phyloP scores from a whole-genome alignment of 192 early-diverging fungal species.

The Mortierella alpina region DNA sequence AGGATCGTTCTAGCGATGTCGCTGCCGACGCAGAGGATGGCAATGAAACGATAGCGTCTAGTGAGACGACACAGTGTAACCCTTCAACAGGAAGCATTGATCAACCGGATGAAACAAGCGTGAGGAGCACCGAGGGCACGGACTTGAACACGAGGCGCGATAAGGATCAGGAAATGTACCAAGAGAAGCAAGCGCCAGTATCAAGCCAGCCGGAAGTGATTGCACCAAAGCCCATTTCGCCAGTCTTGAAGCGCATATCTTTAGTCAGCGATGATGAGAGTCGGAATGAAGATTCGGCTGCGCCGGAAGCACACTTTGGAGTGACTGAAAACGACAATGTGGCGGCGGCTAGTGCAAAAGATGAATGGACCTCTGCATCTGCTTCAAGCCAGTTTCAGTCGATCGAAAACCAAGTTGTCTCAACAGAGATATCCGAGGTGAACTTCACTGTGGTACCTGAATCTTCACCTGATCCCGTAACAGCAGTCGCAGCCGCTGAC shows the following conservation, averaged over 20 bases:
- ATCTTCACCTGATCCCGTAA: background rate
- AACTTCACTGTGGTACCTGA: background rate
- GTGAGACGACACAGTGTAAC: background rate
- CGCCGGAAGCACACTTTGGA: too few species aligned
- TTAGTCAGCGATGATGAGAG: background rate
- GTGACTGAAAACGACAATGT: too few species aligned
- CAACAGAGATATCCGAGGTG: conserved; percentile 29
- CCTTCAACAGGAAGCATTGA: background rate
- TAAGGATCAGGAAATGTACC: background rate
- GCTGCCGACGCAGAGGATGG: background rate
- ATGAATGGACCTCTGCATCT: background rate
- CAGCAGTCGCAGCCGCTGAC: background rate
- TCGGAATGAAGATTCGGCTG: too few species aligned
- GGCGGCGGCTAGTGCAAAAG: background rate
- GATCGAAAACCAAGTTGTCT: conserved; percentile 43
- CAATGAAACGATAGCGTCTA: background rate
- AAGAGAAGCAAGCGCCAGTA: background rate
- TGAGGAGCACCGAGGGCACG: too few species aligned
- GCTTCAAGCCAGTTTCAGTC: background rate
- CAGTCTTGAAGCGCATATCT: conserved; percentile 9
- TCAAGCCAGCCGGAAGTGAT: conserved; percentile 3
- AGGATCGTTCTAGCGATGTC: background rate
- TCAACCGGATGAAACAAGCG: background rate
- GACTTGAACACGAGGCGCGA: background rate
- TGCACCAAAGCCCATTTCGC: conserved; percentile 29